These are phyloP conservation scores for Suillus fuscotomentosus DNA, from an alignment of 768 basidiomycete genomes.

Conservation along the genomic window DNA sequence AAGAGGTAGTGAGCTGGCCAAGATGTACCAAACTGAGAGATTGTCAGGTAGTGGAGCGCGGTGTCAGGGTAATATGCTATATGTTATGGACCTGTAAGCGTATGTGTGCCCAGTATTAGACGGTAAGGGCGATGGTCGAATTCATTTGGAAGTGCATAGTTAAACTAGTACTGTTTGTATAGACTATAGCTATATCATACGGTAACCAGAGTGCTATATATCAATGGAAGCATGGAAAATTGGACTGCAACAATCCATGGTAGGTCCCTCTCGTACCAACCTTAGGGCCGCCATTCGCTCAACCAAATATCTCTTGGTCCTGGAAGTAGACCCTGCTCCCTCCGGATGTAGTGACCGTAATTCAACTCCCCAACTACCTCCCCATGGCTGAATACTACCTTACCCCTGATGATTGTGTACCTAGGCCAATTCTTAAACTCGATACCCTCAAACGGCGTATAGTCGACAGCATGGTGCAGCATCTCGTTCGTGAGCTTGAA, in stretches of 20 bases:
- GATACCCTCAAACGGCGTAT: conserved; percentile 36
- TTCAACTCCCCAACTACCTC: conserved; percentile 13
- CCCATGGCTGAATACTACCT: conserved; percentile 17
- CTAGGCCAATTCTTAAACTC: conserved; percentile 33
- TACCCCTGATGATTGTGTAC: conserved; percentile 19
- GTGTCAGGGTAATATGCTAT: too few relatives aligned
- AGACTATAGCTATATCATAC: not conserved
- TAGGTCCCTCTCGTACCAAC: not conserved
- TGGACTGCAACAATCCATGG: not conserved
- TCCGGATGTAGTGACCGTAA: conserved; percentile 13
- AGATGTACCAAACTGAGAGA: too few relatives aligned
- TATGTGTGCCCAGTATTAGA: not conserved
- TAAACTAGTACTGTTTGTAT: not conserved
- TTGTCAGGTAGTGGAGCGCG: too few relatives aligned
- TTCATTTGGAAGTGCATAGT: not conserved
- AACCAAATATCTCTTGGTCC: conserved; percentile 12
- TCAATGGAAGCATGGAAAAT: conserved; percentile 28
- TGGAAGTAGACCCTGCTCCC: conserved; percentile 10
- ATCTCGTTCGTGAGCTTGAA: conserved; percentile 22
- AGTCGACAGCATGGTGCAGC: conserved; percentile 28
- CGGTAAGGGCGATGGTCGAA: not conserved
- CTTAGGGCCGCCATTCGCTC: conserved; percentile 10
- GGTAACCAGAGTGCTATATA: conserved; percentile 7
- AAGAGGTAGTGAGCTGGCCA: too few relatives aligned
- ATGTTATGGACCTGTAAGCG: not conserved